Evolutionary conservation across 2,329 filamentous ascomycete genomes (phyloP).

Genomic region (Pleomassaria siparia): DNA sequence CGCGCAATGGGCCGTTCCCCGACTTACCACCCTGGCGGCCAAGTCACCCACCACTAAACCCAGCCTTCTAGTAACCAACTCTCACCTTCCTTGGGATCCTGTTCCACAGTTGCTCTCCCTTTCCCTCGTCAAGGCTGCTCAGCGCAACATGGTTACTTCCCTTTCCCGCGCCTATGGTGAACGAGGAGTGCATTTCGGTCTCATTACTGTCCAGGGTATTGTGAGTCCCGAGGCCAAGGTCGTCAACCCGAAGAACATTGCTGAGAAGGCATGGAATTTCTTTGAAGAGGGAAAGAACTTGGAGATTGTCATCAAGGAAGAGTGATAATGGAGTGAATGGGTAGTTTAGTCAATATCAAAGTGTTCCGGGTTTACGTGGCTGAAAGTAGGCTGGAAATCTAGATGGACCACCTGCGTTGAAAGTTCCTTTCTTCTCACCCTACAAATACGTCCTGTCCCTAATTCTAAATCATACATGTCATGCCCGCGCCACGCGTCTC

Average conservation of each 20-base stretch:
- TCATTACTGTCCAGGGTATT: slow-evolving; percentile 50
- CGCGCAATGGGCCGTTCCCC: slow-evolving; percentile 52
- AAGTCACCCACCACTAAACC: slow-evolving; percentile 35
- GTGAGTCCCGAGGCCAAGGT: slow-evolving; percentile 46
- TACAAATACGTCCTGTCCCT: not conserved
- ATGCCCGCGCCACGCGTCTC: not conserved
- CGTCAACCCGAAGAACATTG: slow-evolving; percentile 51
- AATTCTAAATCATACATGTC: not conserved
- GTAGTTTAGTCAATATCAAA: no score
- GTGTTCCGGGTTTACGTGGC: no score
- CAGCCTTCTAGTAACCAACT: slow-evolving; percentile 50
- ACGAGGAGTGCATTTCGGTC: slow-evolving; percentile 50
- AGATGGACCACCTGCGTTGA: not conserved
- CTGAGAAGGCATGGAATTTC: slow-evolving; percentile 48
- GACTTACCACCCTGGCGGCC: slow-evolving; percentile 33
- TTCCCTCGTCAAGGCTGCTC: slow-evolving; percentile 54
- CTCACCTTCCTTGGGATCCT: slow-evolving; percentile 50
- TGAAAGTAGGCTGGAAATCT: no score
- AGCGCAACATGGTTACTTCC: slow-evolving; percentile 53
- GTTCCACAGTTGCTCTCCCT: slow-evolving; percentile 52
- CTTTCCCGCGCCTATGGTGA: slow-evolving; percentile 46
- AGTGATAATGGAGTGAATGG: not conserved
- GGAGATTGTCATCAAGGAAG: slow-evolving; percentile 43
- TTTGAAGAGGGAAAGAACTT: slow-evolving; percentile 42
- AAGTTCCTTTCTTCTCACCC: not conserved